These are phyloP conservation scores for Conticribra weissflogii DNA, from an alignment of 108 stramenopile species.

Conservation along the genomic window DNA sequence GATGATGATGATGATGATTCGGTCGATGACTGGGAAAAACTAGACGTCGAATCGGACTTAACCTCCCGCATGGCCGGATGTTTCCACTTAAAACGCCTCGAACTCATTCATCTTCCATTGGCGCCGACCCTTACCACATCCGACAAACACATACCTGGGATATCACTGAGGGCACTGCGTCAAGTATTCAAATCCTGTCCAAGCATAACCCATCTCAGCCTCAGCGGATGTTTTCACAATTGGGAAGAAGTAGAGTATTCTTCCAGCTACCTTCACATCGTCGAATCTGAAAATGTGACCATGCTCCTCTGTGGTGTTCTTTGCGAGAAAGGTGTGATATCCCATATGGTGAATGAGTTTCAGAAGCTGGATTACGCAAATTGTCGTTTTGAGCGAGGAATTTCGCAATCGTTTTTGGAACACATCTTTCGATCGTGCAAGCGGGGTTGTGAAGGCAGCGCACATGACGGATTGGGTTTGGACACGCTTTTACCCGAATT, in stretches of 20 bases:
- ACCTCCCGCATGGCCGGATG: conserved; percentile 30
- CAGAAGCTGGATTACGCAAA: neutral
- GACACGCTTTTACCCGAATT: conserved; percentile 32
- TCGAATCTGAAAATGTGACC: conserved; percentile 20
- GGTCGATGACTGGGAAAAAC: conserved; percentile 38
- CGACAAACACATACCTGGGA: too few relatives aligned
- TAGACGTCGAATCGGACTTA: conserved; percentile 28
- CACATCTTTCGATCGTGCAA: neutral
- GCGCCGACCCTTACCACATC: neutral
- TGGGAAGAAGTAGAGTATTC: conserved; percentile 16
- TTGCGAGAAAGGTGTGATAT: neutral
- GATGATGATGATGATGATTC: conserved; percentile 6
- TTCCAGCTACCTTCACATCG: neutral
- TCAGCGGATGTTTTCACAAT: conserved; percentile 37
- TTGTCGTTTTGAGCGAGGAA: neutral
- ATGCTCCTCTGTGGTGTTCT: conserved; percentile 26
- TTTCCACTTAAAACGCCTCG: conserved; percentile 35
- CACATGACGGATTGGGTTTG: conserved; percentile 6
- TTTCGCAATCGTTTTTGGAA: neutral
- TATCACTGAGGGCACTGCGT: conserved; percentile 28
- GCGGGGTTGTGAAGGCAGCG: neutral
- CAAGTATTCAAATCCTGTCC: conserved; percentile 34
- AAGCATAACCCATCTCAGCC: conserved; percentile 39
- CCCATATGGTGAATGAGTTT: neutral
- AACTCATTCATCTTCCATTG: conserved; percentile 43